Evolutionary conservation across 1,284 basidiomycete genomes (phyloP).

Genomic region (Cutaneotrichosporon sp.): DNA sequence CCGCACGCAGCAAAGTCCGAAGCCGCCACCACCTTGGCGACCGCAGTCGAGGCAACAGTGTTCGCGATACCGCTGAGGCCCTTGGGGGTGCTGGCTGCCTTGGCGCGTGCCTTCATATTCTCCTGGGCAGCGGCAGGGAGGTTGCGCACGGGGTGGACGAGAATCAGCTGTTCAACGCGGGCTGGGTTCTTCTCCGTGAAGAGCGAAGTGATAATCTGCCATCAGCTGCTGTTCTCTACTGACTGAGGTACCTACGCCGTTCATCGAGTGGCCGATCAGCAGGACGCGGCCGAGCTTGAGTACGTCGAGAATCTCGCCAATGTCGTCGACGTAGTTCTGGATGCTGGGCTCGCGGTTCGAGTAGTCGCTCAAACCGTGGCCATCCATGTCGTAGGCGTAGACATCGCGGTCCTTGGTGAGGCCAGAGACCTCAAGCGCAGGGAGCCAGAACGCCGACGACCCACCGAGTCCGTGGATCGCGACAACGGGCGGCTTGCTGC

Average conservation of each 20-base stretch:
- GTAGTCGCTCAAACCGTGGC: conserved; percentile 25
- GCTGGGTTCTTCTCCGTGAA: conserved; percentile 23
- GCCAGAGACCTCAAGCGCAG: conserved; percentile 13
- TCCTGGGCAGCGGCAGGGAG: conserved; percentile 19
- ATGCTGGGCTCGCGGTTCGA: conserved; percentile 16
- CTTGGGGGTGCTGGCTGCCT: conserved; percentile 14
- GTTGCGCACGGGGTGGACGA: conserved; percentile 30
- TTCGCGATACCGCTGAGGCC: conserved; percentile 24
- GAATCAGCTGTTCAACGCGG: conserved; percentile 26
- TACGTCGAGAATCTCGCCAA: conserved; percentile 21
- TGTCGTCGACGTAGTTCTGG: conserved; percentile 19
- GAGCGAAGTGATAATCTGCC: conserved; percentile 25
- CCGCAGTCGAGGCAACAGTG: conserved; percentile 22
- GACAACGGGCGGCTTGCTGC: conserved; percentile 49
- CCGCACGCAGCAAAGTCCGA: conserved; percentile 17
- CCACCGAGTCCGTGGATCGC: conserved; percentile 27
- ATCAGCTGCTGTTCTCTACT: not conserved
- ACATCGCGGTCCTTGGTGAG: conserved; percentile 17
- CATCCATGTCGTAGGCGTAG: conserved; percentile 29
- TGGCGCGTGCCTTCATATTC: conserved; percentile 24
- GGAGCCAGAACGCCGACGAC: conserved; percentile 46
- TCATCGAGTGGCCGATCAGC: conserved; percentile 35
- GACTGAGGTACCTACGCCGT: conserved; percentile 20
- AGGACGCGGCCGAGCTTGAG: conserved; percentile 19
- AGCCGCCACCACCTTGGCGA: conserved; percentile 18